Percentiles rank a stretch among this genome's conserved stretches.
Conservation (phyloP, 2,329 filamentous ascomycete genomes). For the Chrysosporium queenslandicum region DNA sequence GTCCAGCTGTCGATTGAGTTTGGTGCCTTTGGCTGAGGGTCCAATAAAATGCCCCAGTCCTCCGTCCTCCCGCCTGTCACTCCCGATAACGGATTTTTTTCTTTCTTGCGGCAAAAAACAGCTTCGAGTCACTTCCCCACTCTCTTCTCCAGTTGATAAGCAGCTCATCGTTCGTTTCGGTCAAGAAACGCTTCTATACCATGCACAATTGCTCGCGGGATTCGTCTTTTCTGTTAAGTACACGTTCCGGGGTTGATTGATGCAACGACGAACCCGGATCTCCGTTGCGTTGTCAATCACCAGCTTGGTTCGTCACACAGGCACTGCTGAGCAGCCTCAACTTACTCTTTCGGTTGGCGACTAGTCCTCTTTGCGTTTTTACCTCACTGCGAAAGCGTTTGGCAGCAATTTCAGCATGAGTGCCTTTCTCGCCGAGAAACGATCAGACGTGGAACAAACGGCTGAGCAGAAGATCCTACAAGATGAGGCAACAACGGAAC, state of each 20-base stretch:
- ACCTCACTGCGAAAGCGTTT: too few relatives aligned
- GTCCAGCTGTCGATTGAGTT: background rate
- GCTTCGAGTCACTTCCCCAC: background rate
- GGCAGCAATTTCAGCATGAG: background rate
- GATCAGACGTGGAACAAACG: background rate
- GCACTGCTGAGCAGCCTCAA: too few relatives aligned
- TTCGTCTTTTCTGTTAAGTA: background rate
- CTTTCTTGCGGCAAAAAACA: background rate
- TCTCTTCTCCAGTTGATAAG: background rate
- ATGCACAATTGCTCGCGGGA: background rate
- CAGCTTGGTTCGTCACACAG: background rate
- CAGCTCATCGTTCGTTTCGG: background rate
- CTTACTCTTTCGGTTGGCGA: too few relatives aligned
- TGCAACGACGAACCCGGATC: background rate
- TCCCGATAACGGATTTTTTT: background rate
- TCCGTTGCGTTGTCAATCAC: background rate
- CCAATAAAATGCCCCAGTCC: background rate
- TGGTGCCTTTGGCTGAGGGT: too few relatives aligned
- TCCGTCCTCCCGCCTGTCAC: slow-evolving; percentile 5
- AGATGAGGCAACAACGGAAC: background rate
- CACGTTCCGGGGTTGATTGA: background rate
- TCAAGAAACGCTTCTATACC: background rate
- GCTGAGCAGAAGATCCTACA: background rate
- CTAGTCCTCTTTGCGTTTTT: too few relatives aligned
- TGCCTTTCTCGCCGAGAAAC: background rate